Percentiles rank a stretch among this genome's conserved stretches.
Evolutionary conservation across 306 rosid genomes (phyloP).

Genomic region (Boehmeria nivea): DNA sequence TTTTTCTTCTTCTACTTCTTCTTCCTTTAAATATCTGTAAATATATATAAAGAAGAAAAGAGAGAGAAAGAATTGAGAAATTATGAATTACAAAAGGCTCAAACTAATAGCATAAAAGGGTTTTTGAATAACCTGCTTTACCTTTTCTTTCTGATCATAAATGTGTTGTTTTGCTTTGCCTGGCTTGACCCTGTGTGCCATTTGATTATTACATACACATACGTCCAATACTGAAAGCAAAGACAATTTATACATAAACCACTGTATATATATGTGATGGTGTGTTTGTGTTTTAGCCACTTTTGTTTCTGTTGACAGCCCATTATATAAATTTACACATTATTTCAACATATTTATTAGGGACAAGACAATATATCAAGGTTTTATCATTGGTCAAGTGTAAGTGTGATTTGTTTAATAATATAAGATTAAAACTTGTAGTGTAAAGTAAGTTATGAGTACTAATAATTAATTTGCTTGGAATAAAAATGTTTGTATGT

Average conservation of each 20-base stretch:
- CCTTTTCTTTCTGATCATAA: not conserved
- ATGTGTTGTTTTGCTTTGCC: conserved; percentile 21
- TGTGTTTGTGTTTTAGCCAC: not conserved
- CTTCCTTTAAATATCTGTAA: not conserved
- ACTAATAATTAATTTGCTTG: not conserved
- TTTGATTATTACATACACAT: not conserved
- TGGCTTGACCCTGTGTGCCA: conserved; percentile 42
- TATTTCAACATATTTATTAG: no score
- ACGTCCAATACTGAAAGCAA: not conserved
- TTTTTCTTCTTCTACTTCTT: not conserved
- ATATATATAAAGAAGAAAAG: not conserved
- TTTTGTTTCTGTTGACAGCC: no score
- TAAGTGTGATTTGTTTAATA: no score
- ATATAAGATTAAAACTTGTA: no score
- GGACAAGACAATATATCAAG: not conserved
- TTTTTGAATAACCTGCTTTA: not conserved
- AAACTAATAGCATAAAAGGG: not conserved
- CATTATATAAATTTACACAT: no score
- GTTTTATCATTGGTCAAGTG: not conserved
- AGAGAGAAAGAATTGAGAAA: not conserved
- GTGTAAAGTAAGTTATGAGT: no score
- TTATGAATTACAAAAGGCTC: not conserved
- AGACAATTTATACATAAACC: not conserved
- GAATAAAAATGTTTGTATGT: no score
- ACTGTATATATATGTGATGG: not conserved